phyloP scores from a whole-genome alignment of 2,329 filamentous ascomycete species.

The Myriosclerotinia scirpicola region DNA sequence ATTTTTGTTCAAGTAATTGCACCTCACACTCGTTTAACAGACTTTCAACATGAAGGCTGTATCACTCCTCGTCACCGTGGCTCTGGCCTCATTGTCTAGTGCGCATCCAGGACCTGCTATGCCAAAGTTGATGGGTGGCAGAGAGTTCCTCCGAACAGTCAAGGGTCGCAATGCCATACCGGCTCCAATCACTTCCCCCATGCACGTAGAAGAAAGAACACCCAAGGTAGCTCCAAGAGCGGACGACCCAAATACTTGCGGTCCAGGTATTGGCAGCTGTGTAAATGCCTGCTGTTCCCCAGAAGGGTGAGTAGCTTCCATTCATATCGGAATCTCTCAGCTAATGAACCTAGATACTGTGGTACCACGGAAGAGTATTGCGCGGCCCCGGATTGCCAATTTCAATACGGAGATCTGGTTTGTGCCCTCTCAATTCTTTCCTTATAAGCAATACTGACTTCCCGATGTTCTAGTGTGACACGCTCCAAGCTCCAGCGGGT shows the following conservation, averaged over 20 bases:
- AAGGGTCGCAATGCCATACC: constrained; percentile 31
- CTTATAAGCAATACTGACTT: no score
- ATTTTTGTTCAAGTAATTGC: not conserved
- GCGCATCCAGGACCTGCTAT: constrained; percentile 31
- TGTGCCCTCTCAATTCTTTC: no score
- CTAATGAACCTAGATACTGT: constrained; percentile 31
- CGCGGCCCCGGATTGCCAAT: constrained; percentile 60
- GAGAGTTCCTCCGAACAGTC: constrained; percentile 35
- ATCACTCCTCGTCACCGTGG: constrained; percentile 24
- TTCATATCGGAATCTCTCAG: not conserved
- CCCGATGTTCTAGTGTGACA: constrained; percentile 44
- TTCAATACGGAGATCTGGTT: constrained; percentile 50
- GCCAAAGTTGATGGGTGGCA: constrained; percentile 34
- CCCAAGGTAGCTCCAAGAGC: constrained; percentile 25
- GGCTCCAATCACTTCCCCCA: constrained; percentile 17
- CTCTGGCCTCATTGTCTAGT: constrained; percentile 27
- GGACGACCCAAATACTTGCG: constrained; percentile 32
- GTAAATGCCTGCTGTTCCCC: constrained; percentile 35
- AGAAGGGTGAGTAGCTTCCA: constrained; percentile 31
- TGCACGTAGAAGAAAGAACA: constrained; percentile 21
- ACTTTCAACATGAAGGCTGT: constrained; percentile 30
- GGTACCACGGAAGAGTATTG: constrained; percentile 50
- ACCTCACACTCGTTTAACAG: not conserved
- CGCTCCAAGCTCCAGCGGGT: constrained; percentile 49
- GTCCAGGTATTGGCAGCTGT: constrained; percentile 35